A percentile compares a stretch with the other conserved stretches of the same genome.
Evolutionary conservation across 1,139 yeast genomes (phyloP).

Genomic region (Yamadazyma blattariae): DNA sequence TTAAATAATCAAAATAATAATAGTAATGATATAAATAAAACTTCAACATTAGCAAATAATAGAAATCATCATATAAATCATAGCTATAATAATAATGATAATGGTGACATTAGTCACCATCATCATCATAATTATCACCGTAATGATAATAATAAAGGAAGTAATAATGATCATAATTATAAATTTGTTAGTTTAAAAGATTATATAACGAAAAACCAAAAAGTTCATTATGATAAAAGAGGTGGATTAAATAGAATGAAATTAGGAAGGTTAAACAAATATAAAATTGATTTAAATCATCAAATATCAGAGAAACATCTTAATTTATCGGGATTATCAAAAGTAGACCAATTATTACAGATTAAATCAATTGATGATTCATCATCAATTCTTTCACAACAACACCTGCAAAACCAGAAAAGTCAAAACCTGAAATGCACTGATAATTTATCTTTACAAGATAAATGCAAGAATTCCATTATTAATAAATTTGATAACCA

Average conservation of each 20-base stretch:
- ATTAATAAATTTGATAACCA: slow-evolving; percentile 11
- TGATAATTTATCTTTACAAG: background rate
- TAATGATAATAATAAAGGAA: slow-evolving; percentile 10
- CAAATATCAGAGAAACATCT: slow-evolving; percentile 2
- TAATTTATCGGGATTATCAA: slow-evolving; percentile 7
- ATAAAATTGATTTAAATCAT: slow-evolving; percentile 5
- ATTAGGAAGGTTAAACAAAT: slow-evolving; percentile 22
- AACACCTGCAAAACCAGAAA: no score
- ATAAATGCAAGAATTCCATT: background rate
- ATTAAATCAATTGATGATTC: slow-evolving; percentile 1
- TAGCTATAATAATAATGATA: background rate
- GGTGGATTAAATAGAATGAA: slow-evolving; percentile 40
- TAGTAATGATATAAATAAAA: background rate
- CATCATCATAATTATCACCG: slow-evolving; percentile 9
- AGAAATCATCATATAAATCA: slow-evolving; percentile 1
- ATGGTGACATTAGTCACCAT: no score
- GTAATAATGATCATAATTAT: slow-evolving; percentile 18
- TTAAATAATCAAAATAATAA: no score
- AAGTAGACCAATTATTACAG: slow-evolving; percentile 7
- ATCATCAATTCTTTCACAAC: background rate
- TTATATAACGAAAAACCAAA: slow-evolving; percentile 26
- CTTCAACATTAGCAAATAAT: background rate
- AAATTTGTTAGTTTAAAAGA: slow-evolving; percentile 38
- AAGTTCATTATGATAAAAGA: slow-evolving; percentile 25
- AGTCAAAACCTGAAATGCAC: no score